These are phyloP conservation scores for Penicillium capsulatum DNA, from an alignment of 2,329 filamentous ascomycete species.

Conservation along the genomic window DNA sequence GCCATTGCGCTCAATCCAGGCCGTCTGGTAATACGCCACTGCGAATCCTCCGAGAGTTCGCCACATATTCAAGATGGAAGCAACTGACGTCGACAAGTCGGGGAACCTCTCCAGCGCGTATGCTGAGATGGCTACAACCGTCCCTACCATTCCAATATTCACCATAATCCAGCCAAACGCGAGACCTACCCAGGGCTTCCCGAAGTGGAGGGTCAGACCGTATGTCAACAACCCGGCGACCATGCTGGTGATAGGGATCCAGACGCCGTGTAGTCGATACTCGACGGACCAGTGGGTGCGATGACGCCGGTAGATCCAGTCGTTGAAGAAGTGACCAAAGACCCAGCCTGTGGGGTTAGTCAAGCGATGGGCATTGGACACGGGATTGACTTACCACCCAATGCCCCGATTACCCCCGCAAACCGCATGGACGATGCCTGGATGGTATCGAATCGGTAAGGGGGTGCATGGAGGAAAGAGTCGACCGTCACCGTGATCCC, in stretches of 20 bases:
- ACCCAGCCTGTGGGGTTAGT: conserved; percentile 27
- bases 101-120: conserved; percentile 38
- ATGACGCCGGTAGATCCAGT: conserved; percentile 29
- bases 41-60: conserved; percentile 38
- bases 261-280: conserved; percentile 36
- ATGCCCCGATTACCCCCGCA: conserved; percentile 34
- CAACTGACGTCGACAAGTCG: conserved; percentile 31
- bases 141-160: conserved; percentile 35
- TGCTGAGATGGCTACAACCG: conserved; percentile 17
- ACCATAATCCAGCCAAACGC: conserved; percentile 39
- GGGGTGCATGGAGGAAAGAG: conserved; percentile 31
- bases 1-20: conserved; percentile 33
- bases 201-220: conserved; percentile 33
- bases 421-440: conserved; percentile 37
- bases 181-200: conserved; percentile 36
- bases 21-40: conserved; percentile 37
- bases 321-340: conserved; percentile 36
- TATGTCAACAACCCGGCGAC: conserved; percentile 32
- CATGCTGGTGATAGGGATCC: conserved; percentile 31
- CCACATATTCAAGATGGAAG: conserved; percentile 39
- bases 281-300: conserved; percentile 28
- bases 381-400: conserved; percentile 22
- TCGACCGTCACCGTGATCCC: conserved; percentile 38
- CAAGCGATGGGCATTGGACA: background rate
- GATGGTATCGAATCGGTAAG: conserved; percentile 34